A percentile compares a stretch with the other conserved stretches of the same genome.
phyloP scores from a whole-genome alignment of 148 eudicot genomes.

The Amaranthus cruentus region DNA sequence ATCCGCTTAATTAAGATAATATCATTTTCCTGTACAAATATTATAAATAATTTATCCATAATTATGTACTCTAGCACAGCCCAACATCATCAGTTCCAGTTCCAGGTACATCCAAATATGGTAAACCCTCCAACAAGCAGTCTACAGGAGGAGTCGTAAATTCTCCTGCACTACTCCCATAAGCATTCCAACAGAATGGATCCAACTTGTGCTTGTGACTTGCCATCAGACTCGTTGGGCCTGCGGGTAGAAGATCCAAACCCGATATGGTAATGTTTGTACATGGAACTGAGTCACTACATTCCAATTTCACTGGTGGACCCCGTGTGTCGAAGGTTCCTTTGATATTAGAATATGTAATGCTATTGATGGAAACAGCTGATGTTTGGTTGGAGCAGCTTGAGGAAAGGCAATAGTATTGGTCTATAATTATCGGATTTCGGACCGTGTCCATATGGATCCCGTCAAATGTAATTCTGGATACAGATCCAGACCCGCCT shows the following conservation, averaged over 20 bases:
- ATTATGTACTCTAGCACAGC: conserved; percentile 32
- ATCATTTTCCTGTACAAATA: conserved; percentile 6
- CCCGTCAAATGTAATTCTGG: conserved; percentile 46
- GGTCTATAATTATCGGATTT: conserved; percentile 88
- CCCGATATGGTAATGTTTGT: conserved; percentile 53
- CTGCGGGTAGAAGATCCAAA: conserved; percentile 46
- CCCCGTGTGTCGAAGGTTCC: conserved; percentile 66
- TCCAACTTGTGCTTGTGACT: conserved; percentile 19
- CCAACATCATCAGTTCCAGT: conserved; percentile 17
- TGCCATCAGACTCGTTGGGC: conserved; percentile 4
- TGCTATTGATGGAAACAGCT: conserved; percentile 44
- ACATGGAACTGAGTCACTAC: conserved; percentile 71
- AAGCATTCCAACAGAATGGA: conserved; percentile 82
- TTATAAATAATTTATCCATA: neutral
- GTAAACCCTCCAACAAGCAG: conserved; percentile 66
- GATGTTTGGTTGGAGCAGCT: conserved; percentile 66
- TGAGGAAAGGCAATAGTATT: conserved; percentile 62
- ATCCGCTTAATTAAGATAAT: neutral
- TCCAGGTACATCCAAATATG: conserved; percentile 27
- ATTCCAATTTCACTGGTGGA: conserved; percentile 59
- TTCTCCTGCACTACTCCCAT: conserved; percentile 35
- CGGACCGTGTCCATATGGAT: conserved; percentile 83
- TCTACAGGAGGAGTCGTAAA: conserved; percentile 42
- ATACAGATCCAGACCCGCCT: conserved; percentile 88
- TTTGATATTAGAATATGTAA: conserved; percentile 45